Conservation (phyloP, 345 rosid species). For the Hibiscus tridactylites region DNA sequence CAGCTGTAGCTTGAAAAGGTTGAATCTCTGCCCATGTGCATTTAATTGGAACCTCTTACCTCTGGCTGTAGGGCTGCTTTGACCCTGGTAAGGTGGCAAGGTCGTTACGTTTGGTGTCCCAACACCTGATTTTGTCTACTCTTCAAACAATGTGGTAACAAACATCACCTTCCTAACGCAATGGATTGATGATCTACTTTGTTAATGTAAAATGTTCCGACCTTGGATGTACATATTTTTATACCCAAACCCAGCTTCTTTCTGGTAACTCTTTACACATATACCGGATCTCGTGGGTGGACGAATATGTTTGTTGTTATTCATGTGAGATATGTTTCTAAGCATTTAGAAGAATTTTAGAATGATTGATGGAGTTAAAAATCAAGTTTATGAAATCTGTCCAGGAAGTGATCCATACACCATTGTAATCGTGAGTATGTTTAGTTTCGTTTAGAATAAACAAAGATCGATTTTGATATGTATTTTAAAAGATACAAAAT, state of each 20-base stretch:
- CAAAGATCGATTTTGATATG: too few relatives aligned
- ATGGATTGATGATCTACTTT: neutral
- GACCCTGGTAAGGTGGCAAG: slow-evolving; percentile 12
- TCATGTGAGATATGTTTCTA: too few relatives aligned
- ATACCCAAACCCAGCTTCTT: neutral
- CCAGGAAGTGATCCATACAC: too few relatives aligned
- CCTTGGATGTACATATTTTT: neutral
- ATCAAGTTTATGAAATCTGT: too few relatives aligned
- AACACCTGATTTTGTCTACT: neutral
- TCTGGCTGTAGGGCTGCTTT: slow-evolving; percentile 15
- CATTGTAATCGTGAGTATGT: too few relatives aligned
- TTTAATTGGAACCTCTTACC: slow-evolving; percentile 9
- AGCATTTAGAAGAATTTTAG: too few relatives aligned
- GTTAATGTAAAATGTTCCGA: neutral
- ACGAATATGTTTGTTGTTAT: too few relatives aligned
- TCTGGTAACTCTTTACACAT: too few relatives aligned
- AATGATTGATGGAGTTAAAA: too few relatives aligned
- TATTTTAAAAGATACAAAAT: too few relatives aligned
- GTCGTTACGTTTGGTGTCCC: slow-evolving; percentile 11
- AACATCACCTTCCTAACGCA: neutral
- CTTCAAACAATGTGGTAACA: neutral
- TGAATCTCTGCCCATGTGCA: slow-evolving; percentile 21
- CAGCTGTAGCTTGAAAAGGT: neutral
- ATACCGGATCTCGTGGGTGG: too few relatives aligned
- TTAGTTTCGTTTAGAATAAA: too few relatives aligned